Evolutionary conservation across 2,329 filamentous ascomycete species (phyloP).

Genomic region (Dothideomycetidae sp.): DNA sequence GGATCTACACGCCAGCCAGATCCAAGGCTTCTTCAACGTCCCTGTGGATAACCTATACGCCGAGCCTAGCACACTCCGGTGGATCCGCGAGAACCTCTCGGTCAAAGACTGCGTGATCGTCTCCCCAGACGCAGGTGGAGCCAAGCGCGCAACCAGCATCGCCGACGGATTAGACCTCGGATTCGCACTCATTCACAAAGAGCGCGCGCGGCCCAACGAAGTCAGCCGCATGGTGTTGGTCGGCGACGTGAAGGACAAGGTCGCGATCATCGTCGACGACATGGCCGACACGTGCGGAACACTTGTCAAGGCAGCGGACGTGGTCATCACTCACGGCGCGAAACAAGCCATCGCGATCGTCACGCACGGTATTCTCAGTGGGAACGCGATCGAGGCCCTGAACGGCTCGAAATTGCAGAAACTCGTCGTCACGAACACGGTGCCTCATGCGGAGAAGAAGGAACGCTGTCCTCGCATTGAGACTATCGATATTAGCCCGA

Average conservation of each 20-base stretch:
- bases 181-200: slow-evolving; percentile 94
- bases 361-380: slow-evolving; percentile 82
- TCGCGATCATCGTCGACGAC: slow-evolving; percentile 92
- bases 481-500: slow-evolving; percentile 84
- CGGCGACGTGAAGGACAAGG: slow-evolving; percentile 78
- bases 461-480: slow-evolving; percentile 64
- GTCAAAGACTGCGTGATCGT: slow-evolving; percentile 83
- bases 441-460: slow-evolving; percentile 68
- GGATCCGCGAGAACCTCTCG: slow-evolving; percentile 76
- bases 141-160: slow-evolving; percentile 85
- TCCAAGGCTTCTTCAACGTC: slow-evolving; percentile 89
- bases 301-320: slow-evolving; percentile 73
- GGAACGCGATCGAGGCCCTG: slow-evolving; percentile 72
- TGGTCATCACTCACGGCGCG: slow-evolving; percentile 74
- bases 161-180: slow-evolving; percentile 80
- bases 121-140: slow-evolving; percentile 85
- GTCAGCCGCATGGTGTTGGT: slow-evolving; percentile 93
- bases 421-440: slow-evolving; percentile 83
- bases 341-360: slow-evolving; percentile 86
- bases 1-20: slow-evolving; percentile 88
- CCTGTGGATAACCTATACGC: slow-evolving; percentile 76
- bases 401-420: slow-evolving; percentile 64
- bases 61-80: slow-evolving; percentile 79
- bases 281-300: slow-evolving; percentile 97
- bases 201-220: slow-evolving; percentile 79